Conservation (phyloP, 495 filamentous ascomycete species). For the Penicillium cataractarum region DNA sequence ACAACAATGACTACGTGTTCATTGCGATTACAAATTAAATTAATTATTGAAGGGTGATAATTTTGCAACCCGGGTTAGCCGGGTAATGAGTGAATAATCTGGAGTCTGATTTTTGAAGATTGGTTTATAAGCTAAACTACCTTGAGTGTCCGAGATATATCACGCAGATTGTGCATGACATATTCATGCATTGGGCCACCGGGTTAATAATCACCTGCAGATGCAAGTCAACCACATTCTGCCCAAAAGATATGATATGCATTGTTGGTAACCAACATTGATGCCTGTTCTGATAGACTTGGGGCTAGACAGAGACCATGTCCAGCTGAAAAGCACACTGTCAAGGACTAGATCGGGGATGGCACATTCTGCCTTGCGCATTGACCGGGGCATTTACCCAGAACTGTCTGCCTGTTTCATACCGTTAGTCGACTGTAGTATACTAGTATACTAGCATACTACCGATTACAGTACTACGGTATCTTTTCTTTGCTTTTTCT, state of each 20-base stretch:
- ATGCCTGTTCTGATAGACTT: constrained; percentile 3
- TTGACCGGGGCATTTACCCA: no score
- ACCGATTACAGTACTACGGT: background rate
- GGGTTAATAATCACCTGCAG: background rate
- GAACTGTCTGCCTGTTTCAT: background rate
- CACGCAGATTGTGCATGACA: background rate
- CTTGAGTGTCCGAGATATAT: background rate
- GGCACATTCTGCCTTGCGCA: constrained; percentile 30
- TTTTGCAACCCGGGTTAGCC: no score
- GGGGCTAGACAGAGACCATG: constrained; percentile 11
- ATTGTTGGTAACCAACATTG: constrained; percentile 8
- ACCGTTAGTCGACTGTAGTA: background rate
- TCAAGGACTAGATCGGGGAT: constrained; percentile 11
- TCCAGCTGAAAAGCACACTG: constrained; percentile 20
- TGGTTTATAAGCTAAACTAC: background rate
- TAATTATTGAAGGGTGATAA: no score
- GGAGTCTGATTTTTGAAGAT: no score
- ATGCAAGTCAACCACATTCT: background rate
- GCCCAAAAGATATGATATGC: background rate
- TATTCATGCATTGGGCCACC: background rate
- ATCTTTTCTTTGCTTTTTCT: background rate
- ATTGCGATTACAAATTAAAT: no score
- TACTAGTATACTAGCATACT: no score
- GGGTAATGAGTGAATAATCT: no score
- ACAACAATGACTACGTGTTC: no score